phyloP scores from a whole-genome alignment of 108 stramenopile species.

The Fragilariopsis cylindrus region DNA sequence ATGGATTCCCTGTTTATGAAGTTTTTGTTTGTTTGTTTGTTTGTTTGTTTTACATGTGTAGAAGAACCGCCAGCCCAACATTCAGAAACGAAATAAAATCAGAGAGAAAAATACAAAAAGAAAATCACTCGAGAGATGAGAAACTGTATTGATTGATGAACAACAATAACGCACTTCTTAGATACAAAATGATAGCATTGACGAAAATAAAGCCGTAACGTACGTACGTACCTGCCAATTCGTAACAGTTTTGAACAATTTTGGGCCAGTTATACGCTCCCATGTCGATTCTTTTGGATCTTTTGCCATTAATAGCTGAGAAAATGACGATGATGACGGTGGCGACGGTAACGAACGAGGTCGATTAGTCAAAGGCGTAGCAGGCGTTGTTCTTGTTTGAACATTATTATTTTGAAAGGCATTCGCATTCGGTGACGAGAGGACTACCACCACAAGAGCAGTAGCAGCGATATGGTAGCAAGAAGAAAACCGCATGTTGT shows the following conservation, averaged over 20 bases:
- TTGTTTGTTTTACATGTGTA: no score
- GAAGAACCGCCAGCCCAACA: no score
- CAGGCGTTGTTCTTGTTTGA: not conserved
- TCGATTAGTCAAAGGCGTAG: not conserved
- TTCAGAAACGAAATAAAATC: no score
- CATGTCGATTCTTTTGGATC: slow-evolving; percentile 34
- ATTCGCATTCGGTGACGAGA: not conserved
- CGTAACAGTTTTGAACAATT: slow-evolving; percentile 57
- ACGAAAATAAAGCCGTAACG: no score
- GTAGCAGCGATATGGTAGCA: no score
- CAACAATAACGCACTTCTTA: no score
- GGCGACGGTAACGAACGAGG: not conserved
- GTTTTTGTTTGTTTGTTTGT: no score
- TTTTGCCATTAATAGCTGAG: not conserved
- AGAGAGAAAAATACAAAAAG: no score
- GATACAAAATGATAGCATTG: no score
- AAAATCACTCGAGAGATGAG: no score
- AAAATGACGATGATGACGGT: not conserved
- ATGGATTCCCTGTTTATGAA: slow-evolving; percentile 34
- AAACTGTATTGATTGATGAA: no score
- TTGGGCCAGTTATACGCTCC: slow-evolving; percentile 54
- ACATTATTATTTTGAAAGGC: slow-evolving; percentile 3
- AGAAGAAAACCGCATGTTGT: no score
- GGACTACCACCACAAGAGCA: not conserved
- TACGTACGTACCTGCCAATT: slow-evolving; percentile 14